A percentile compares a stretch with the other conserved stretches of the same genome.
These are phyloP conservation scores for Venturia asperata DNA, from an alignment of 2,329 filamentous ascomycete species.

Conservation along the genomic window DNA sequence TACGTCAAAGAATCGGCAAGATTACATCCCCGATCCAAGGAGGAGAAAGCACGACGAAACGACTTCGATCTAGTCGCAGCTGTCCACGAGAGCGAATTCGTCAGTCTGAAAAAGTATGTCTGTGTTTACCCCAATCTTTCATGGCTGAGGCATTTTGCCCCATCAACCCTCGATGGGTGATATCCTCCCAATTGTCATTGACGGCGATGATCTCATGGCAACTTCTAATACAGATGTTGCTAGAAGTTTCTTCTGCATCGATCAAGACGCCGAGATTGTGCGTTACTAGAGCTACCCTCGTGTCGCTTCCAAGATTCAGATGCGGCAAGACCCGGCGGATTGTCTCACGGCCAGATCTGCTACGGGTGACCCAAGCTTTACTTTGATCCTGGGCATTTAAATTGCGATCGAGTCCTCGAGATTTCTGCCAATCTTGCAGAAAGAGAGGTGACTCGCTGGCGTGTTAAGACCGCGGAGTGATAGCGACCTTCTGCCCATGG, in stretches of 20 bases:
- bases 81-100: slow-evolving; percentile 61
- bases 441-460: not conserved
- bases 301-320: too few species aligned
- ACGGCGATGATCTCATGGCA: not conserved
- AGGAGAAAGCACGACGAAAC: slow-evolving; percentile 56
- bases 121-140: not conserved
- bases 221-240: not conserved
- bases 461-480: not conserved
- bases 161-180: not conserved
- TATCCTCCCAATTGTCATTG: not conserved
- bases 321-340: too few species aligned
- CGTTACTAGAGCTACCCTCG: not conserved
- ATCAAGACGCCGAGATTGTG: not conserved
- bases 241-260: not conserved
- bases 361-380: too few species aligned
- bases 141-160: too few species aligned
- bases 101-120: slow-evolving; percentile 38
- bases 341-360: too few species aligned
- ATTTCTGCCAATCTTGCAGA: too few species aligned
- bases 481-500: slow-evolving; percentile 20
- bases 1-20: slow-evolving; percentile 60
- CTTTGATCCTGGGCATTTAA: too few species aligned
- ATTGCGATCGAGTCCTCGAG: too few species aligned
- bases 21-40: slow-evolving; percentile 59
- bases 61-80: slow-evolving; percentile 60